A percentile compares a stretch with the other conserved stretches of the same genome.
Conservation (phyloP, 2,329 filamentous ascomycete genomes). For the Ophiostoma perfectum region DNA sequence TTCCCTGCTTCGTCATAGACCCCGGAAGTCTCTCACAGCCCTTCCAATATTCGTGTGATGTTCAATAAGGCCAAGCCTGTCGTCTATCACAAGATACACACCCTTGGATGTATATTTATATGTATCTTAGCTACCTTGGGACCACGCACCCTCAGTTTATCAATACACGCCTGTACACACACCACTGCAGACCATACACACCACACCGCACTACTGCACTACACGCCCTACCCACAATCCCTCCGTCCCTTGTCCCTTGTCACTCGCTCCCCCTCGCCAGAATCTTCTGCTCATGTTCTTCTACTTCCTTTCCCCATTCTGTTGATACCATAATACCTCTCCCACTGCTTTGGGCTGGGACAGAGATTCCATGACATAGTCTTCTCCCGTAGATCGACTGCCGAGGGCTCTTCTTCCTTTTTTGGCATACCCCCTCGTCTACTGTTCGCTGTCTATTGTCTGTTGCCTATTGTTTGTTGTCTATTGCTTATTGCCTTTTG, state of each 20-base stretch:
- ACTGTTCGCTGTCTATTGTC: not conserved
- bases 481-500: not conserved
- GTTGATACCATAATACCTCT: not conserved
- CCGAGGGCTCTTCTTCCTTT: not conserved
- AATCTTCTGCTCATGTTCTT: not conserved
- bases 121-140: not conserved
- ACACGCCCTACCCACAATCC: not conserved
- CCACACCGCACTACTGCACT: not conserved
- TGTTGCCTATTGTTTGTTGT: not conserved
- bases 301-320: slow-evolving; percentile 4
- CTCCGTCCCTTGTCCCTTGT: no score
- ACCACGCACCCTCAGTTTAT: not conserved
- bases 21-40: not conserved
- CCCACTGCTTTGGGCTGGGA: slow-evolving; percentile 1
- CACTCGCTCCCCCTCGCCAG: not conserved
- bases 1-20: no score
- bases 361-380: not conserved
- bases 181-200: not conserved
- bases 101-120: not conserved
- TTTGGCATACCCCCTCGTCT: not conserved
- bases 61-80: not conserved
- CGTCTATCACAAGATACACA: not conserved
- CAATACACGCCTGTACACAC: not conserved
- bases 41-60: not conserved
- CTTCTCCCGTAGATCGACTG: not conserved